Percentiles rank a stretch among this genome's conserved stretches.
phyloP scores from a whole-genome alignment of 1,284 basidiomycete genomes.

The Cryptococcus depauperatus region DNA sequence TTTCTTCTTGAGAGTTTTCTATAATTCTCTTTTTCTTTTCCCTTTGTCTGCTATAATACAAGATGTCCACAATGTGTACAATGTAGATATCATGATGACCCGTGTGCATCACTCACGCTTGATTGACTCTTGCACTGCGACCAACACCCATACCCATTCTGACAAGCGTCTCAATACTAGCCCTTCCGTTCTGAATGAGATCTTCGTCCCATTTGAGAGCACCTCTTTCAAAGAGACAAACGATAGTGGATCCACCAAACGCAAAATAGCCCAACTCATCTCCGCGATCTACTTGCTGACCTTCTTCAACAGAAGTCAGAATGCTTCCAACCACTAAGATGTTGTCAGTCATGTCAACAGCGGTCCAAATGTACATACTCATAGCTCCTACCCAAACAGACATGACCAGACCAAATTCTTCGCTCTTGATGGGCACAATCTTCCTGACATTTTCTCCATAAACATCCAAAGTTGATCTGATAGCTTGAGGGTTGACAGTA shows the following conservation, averaged over 20 bases:
- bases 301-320: conserved; percentile 72
- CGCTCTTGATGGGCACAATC: conserved; percentile 78
- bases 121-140: conserved; percentile 17
- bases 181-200: conserved; percentile 70
- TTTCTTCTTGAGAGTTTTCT: too few species aligned
- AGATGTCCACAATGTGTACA: too few species aligned
- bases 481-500: conserved; percentile 63
- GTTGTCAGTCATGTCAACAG: conserved; percentile 6
- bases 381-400: conserved; percentile 83
- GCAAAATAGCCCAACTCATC: conserved; percentile 91
- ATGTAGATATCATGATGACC: too few species aligned
- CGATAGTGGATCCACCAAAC: conserved; percentile 85
- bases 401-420: conserved; percentile 79
- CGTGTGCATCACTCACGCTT: too few species aligned
- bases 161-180: conserved; percentile 77
- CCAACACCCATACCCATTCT: conserved; percentile 81
- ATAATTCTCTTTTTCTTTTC: too few species aligned
- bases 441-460: conserved; percentile 90
- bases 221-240: conserved; percentile 75
- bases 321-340: conserved; percentile 74
- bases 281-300: conserved; percentile 67
- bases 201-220: conserved; percentile 83
- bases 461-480: conserved; percentile 59
- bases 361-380: conserved; percentile 47
- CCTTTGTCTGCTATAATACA: too few species aligned